These are phyloP conservation scores for Hysterium pulicare DNA, from an alignment of 2,329 filamentous ascomycete genomes.

Conservation along the genomic window DNA sequence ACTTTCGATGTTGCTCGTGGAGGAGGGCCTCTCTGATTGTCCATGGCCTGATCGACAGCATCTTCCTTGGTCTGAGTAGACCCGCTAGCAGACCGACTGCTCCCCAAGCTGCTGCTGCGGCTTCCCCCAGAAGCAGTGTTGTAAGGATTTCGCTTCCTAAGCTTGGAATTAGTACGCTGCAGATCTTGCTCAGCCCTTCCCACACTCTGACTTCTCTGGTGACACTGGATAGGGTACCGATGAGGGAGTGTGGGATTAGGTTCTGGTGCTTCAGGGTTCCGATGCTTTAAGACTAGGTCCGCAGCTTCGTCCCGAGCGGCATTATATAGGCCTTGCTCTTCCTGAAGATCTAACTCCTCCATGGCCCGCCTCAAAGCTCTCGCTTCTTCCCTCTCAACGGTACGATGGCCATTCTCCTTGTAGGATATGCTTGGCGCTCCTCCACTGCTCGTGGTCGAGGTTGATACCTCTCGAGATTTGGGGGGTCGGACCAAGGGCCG, in stretches of 20 bases:
- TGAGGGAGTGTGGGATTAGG: slow-evolving; percentile 48
- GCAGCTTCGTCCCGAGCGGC: slow-evolving; percentile 74
- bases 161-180: slow-evolving; percentile 30
- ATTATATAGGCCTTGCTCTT: slow-evolving; percentile 62
- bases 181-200: slow-evolving; percentile 29
- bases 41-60: slow-evolving; percentile 11
- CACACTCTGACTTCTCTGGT: slow-evolving; percentile 53
- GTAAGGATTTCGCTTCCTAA: slow-evolving; percentile 35
- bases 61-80: slow-evolving; percentile 9
- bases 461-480: slow-evolving; percentile 40
- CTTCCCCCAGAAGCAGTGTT: slow-evolving; percentile 29
- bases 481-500: slow-evolving; percentile 34
- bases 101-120: slow-evolving; percentile 38
- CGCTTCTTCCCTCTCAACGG: slow-evolving; percentile 79
- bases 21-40: slow-evolving; percentile 10
- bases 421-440: slow-evolving; percentile 62
- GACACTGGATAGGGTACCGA: slow-evolving; percentile 67
- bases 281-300: slow-evolving; percentile 74
- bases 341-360: slow-evolving; percentile 67
- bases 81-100: slow-evolving; percentile 33
- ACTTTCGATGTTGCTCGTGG: slow-evolving; percentile 3
- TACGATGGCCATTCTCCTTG: slow-evolving; percentile 69
- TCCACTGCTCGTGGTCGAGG: slow-evolving; percentile 30
- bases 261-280: slow-evolving; percentile 65
- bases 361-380: slow-evolving; percentile 67